A percentile compares a stretch with the other conserved stretches of the same genome.
These are phyloP conservation scores for Diaporthe velutina DNA, from an alignment of 2,329 filamentous ascomycete genomes.

Conservation along the genomic window DNA sequence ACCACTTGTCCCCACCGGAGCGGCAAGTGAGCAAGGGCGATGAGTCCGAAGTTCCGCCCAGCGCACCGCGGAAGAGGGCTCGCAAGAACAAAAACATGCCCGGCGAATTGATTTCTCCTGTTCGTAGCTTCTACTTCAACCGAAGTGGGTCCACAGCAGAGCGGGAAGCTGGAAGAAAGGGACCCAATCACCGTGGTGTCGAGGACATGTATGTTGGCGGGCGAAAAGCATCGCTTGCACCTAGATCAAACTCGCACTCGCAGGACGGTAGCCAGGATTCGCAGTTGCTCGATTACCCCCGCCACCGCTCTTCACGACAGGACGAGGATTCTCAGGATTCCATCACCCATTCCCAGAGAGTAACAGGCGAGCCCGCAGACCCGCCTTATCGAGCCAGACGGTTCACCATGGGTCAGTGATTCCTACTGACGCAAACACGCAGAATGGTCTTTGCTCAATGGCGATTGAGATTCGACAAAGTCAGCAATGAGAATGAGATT, in stretches of 20 bases:
- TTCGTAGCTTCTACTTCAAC: not conserved
- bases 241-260: not conserved
- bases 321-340: conserved; percentile 41
- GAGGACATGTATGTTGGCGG: not conserved
- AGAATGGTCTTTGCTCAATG: not conserved
- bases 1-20: not conserved
- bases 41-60: not conserved
- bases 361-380: not conserved
- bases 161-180: not conserved
- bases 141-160: not conserved
- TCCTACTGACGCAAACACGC: not conserved
- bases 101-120: not conserved
- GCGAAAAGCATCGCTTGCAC: not conserved
- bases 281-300: conserved; percentile 35
- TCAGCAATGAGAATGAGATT: no score
- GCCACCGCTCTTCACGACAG: conserved; percentile 14
- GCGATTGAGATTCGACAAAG: no score
- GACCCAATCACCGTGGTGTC: not conserved
- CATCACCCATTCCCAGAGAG: conserved; percentile 39
- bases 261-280: conserved; percentile 11
- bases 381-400: not conserved
- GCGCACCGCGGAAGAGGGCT: conserved; percentile 10
- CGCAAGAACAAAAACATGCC: not conserved
- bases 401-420: not conserved
- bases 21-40: not conserved